These are phyloP conservation scores for Mycena olivaceomarginata DNA, from an alignment of 768 basidiomycete species.

Conservation along the genomic window DNA sequence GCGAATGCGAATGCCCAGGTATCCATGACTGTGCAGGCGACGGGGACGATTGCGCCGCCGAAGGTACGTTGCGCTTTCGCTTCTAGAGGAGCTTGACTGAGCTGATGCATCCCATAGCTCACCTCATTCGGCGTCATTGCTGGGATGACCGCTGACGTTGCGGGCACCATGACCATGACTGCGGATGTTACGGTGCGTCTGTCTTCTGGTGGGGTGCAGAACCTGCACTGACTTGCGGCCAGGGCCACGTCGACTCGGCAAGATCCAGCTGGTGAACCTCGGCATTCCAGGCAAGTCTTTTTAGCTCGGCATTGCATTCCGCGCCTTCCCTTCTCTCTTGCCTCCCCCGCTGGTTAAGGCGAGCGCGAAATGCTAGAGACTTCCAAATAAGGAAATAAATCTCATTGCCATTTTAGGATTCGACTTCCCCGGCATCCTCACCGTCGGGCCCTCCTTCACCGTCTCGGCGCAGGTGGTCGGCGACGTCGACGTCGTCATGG, in stretches of 20 bases:
- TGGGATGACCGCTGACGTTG: constrained; percentile 60
- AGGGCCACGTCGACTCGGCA: constrained; percentile 65
- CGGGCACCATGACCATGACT: constrained; percentile 60
- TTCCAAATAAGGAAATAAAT: neutral
- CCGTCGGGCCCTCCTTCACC: constrained; percentile 55
- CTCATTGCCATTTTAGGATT: constrained; percentile 45
- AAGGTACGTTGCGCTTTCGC: constrained; percentile 18
- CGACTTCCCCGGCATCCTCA: constrained; percentile 70
- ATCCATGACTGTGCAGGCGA: constrained; percentile 46
- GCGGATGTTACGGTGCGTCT: constrained; percentile 59
- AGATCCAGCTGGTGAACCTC: constrained; percentile 62
- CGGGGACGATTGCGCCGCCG: constrained; percentile 55
- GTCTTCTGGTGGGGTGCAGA: too few relatives aligned
- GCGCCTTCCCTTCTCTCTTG: too few relatives aligned
- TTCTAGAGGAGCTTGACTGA: neutral
- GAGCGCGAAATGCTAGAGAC: too few relatives aligned
- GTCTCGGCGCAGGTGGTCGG: constrained; percentile 30
- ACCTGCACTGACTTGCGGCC: neutral
- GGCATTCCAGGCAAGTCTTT: constrained; percentile 63
- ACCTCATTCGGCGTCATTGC: constrained; percentile 35
- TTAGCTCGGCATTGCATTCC: neutral
- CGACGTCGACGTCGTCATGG: constrained; percentile 37
- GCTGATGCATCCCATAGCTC: neutral
- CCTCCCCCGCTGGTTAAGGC: too few relatives aligned
- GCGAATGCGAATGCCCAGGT: constrained; percentile 35